Base-by-base conservation (phyloP, 176 grass and related monocot genomes). In the Elaeis guineensis region DNA sequence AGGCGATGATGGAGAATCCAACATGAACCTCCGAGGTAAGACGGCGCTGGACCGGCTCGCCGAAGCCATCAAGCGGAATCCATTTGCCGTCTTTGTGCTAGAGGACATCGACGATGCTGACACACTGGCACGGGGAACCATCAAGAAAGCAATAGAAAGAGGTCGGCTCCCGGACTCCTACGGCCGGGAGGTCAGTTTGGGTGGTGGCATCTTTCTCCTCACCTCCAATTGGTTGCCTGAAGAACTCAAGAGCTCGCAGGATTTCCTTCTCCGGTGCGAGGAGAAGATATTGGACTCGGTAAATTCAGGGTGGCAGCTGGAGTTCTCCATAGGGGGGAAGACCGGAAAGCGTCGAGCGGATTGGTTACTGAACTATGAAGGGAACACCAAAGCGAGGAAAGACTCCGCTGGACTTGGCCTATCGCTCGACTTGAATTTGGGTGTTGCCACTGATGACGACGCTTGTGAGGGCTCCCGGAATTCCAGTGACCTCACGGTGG, bases 401-500 rank as follows among this genome's bases (percentile, higher is more conserved):
- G 39, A 62, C 4, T 67, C 65, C 76, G 19, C 71, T 98, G 5
- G 87, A 98, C 9, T 44, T 0, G 35, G 8, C 35, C 35, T 44
- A 6, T 44, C 35, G 1, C 35, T 44, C 35, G 35, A 44, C 61
- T 35, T 98, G 60, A 98, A 98, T 19, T 29, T 98, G 24, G 83
- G 71, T 4, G 51, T 64, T 19, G 49, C 24, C 54, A 78, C 63
- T 62, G 83, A 90, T 16, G 72, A 69, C 11, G 75, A 72, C 19
- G 58, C 71, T 24, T 66, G 80, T 11, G 84, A 88, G 52, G 84
- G 81, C 8, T 86, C 83, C 9, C 62, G 70, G 24, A 84, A 78
- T 49, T 84, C 78, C 14, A 98, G 93, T 16, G 93, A 98, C 57
- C 72, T 98, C 7, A 98, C 93, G 26, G 76, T 85, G 51, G 93